Evolutionary conservation across 176 grass and related monocot species (phyloP), one percentile per base, ranked within the genome.

Genomic region (Eremochloa ophiuroides): DNA sequence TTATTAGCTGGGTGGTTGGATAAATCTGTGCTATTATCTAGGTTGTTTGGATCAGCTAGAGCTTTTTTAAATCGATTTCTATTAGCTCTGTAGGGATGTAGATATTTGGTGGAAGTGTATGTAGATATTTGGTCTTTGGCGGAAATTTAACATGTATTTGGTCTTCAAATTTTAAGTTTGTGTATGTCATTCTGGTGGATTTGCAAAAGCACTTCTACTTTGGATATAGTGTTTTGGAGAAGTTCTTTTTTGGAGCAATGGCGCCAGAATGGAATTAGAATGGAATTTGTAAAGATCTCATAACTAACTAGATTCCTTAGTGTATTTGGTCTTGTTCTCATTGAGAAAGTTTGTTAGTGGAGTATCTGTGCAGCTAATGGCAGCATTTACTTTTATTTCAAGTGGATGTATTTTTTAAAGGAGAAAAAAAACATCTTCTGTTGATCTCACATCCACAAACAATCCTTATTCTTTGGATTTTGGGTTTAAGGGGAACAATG

Each of bases 31-130:
- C n/a, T n/a, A n/a, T n/a, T n/a, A n/a, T n/a, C n/a, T n/a, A n/a
- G n/a, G n/a, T n/a, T n/a, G n/a, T n/a, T n/a, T n/a, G n/a, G n/a
- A n/a, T n/a, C n/a, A n/a, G n/a, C n/a, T n/a, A n/a, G n/a, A n/a
- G n/a, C n/a, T n/a, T n/a, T n/a, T n/a, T n/a, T n/a, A n/a, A n/a
- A n/a, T n/a, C n/a, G n/a, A n/a, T n/a, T n/a, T n/a, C n/a, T n/a
- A n/a, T n/a, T n/a, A n/a, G n/a, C n/a, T n/a, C n/a, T n/a, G n/a
- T n/a, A n/a, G n/a, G n/a, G n/a, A n/a, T n/a, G n/a, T n/a, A n/a
- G n/a, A n/a, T n/a, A n/a, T n/a, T n/a, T n/a, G n/a, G 29, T 69
- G 48, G 61, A 59, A 46, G 73, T 76, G 15, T 23, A 67, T 74
- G 37, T 7, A 37, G 14, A 38, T 38, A 56, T 75, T 10, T 60